phyloP scores from a whole-genome alignment of 768 basidiomycete genomes.

The Russula griseocarnosa region DNA sequence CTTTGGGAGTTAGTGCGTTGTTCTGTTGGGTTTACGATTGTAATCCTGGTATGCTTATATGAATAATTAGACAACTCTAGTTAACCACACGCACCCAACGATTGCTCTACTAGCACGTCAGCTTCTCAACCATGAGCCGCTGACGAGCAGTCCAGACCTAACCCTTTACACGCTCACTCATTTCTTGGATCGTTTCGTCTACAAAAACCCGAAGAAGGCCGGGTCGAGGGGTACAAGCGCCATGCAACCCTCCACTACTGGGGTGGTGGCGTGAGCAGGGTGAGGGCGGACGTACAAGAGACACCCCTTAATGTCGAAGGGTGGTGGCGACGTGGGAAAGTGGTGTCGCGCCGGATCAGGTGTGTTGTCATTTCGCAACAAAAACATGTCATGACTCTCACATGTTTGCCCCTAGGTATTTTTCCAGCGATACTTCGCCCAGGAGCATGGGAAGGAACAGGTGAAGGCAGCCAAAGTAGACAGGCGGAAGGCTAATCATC shows the following conservation, averaged over 20 bases:
- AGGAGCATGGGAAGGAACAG: constrained; percentile 56
- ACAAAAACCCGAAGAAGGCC: constrained; percentile 86
- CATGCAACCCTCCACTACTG: constrained; percentile 87
- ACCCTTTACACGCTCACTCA: constrained; percentile 89
- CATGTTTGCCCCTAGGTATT: constrained; percentile 52
- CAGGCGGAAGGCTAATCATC: constrained; percentile 42
- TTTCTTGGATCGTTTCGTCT: constrained; percentile 96
- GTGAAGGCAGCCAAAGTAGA: constrained; percentile 47
- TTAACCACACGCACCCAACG: constrained; percentile 87
- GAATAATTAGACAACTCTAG: constrained; percentile 60
- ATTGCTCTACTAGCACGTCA: constrained; percentile 83
- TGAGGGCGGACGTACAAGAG: constrained; percentile 53
- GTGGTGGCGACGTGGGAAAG: constrained; percentile 67
- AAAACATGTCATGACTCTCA: background rate
- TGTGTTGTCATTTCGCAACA: constrained; percentile 35
- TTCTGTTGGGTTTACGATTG: background rate
- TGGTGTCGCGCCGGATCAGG: constrained; percentile 86
- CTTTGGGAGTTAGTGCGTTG: constrained; percentile 84
- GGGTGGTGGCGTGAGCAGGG: constrained; percentile 67
- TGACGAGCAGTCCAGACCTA: constrained; percentile 84
- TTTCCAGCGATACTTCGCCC: constrained; percentile 85
- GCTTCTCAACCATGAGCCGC: constrained; percentile 63
- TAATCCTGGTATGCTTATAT: background rate
- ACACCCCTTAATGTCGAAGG: constrained; percentile 64
- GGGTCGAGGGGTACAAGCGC: constrained; percentile 74